Evolutionary conservation across 2,329 filamentous ascomycete genomes (phyloP).

Genomic region (Magnaporthales sp.): DNA sequence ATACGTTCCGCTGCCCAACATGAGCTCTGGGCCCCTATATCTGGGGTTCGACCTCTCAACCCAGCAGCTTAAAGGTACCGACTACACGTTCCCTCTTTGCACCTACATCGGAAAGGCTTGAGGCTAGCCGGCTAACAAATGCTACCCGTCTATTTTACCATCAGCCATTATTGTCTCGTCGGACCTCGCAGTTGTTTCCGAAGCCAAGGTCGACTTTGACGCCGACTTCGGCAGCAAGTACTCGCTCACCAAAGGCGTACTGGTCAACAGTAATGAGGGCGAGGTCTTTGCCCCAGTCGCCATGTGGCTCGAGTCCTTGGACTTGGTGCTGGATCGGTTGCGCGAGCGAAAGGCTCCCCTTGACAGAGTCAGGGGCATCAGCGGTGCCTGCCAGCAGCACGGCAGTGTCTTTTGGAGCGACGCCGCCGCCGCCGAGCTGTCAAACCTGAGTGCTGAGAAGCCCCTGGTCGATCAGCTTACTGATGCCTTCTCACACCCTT

Average conservation of each 20-base stretch:
- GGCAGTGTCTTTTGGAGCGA: slow-evolving; percentile 90
- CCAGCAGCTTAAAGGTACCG: slow-evolving; percentile 81
- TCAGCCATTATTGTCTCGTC: slow-evolving; percentile 76
- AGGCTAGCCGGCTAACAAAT: neutral
- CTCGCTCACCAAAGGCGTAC: slow-evolving; percentile 79
- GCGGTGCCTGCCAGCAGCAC: slow-evolving; percentile 93
- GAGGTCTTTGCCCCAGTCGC: slow-evolving; percentile 91
- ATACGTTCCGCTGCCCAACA: neutral
- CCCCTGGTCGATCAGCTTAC: slow-evolving; percentile 58
- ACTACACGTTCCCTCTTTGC: slow-evolving; percentile 1
- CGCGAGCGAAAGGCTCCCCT: slow-evolving; percentile 64
- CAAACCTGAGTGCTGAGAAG: slow-evolving; percentile 29
- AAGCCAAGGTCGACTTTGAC: slow-evolving; percentile 94
- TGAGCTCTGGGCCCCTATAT: slow-evolving; percentile 53
- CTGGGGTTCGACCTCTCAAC: slow-evolving; percentile 94
- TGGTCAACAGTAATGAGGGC: slow-evolving; percentile 69
- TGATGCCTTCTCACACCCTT: slow-evolving; percentile 70
- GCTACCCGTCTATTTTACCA: neutral
- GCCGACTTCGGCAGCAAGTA: slow-evolving; percentile 67
- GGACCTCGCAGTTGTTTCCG: slow-evolving; percentile 67
- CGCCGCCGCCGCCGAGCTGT: slow-evolving; percentile 57
- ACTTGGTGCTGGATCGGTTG: slow-evolving; percentile 71
- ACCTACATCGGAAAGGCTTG: neutral
- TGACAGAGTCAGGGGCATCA: slow-evolving; percentile 67
- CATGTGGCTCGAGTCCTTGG: slow-evolving; percentile 89